Base-by-base conservation (phyloP, 2,329 filamentous ascomycete genomes). In the Aspergillus terreus region DNA sequence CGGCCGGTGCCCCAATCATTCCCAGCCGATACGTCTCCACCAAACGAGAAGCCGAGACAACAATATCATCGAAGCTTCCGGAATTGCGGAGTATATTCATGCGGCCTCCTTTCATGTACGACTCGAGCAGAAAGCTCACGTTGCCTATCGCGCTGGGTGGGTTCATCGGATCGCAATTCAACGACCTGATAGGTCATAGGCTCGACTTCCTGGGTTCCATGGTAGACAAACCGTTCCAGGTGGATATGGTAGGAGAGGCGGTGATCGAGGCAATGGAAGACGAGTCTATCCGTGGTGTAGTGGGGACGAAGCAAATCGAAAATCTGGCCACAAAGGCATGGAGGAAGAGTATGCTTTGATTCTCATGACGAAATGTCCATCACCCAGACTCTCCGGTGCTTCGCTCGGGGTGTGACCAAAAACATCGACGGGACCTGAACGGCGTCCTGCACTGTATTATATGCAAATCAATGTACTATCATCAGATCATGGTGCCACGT, bases 401-500 rank as follows among this genome's bases (percentile, higher is more conserved):
- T 7, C 10, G 2, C 27, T 30, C 7, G 27, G 27, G 10, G 6
- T 9, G 21, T 11, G 12, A 35, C 45, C 17, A 21, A 14, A 33
- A 27, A 11, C 35, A 17, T n/a, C 19, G 11, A 14, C 40, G n/a
- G 17, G 40, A 23, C 9, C 15, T 23, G 19, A 19, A 23, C 40
- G 12, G 40, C 40, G 40, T 38, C 35, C 33, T 25, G 43, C 23
- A 48, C 44, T 58, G 59, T 58, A 61, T 48, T 51, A 44, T 55
- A 62, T 23, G 33, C 46, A 44, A 47, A 51, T 53, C 51, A 17
- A 58, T 57, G 54, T 51, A 55, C 52, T 48, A 38, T 40, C 53
- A 59, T 74, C 79, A 97, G 70, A 97, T 94, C 82, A 95, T 95
- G 3, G 94, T 97, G 15, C 94, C 94, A 58, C 94, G 83, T 81